Percentiles rank a stretch among this genome's conserved stretches.
Conservation (phyloP, 495 filamentous ascomycete species). For the Penicillium daleae region DNA sequence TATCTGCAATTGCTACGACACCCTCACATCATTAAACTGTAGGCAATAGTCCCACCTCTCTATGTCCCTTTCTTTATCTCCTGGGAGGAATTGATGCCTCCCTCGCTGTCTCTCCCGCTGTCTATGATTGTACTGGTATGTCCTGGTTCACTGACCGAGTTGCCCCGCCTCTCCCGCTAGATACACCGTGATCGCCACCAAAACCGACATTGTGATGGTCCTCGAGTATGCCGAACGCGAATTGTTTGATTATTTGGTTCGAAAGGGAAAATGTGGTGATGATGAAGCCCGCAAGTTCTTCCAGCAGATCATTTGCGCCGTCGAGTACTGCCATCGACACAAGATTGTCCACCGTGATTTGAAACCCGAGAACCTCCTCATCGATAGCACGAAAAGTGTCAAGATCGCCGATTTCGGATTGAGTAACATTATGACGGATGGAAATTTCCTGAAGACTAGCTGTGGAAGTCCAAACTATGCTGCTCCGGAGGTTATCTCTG, state of each 20-base stretch:
- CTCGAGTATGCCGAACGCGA: slow-evolving; percentile 96
- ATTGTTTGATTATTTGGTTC: slow-evolving; percentile 96
- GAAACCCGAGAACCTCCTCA: slow-evolving; percentile 94
- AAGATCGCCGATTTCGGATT: slow-evolving; percentile 99
- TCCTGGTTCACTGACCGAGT: slow-evolving; percentile 11
- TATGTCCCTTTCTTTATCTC: neutral
- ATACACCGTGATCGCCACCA: slow-evolving; percentile 94
- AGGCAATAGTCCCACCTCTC: slow-evolving; percentile 40
- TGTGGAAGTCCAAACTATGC: slow-evolving; percentile 98
- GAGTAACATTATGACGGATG: slow-evolving; percentile 99
- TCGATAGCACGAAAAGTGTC: slow-evolving; percentile 92
- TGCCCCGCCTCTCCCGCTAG: slow-evolving; percentile 46
- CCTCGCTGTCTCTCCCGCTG: neutral
- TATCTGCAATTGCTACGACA: slow-evolving; percentile 94
- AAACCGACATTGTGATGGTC: slow-evolving; percentile 96
- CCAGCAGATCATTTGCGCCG: slow-evolving; percentile 98
- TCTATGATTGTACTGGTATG: neutral
- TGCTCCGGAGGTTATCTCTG: slow-evolving; percentile 95
- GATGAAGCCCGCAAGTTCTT: slow-evolving; percentile 93
- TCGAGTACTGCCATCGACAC: slow-evolving; percentile 98
- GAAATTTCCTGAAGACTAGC: slow-evolving; percentile 97
- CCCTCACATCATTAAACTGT: slow-evolving; percentile 99
- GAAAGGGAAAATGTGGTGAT: slow-evolving; percentile 86
- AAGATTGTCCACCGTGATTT: slow-evolving; percentile 98
- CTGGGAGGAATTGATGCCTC: neutral